Evolutionary conservation across 805 yeast species (phyloP).

Genomic region (Limtongia smithiae): DNA sequence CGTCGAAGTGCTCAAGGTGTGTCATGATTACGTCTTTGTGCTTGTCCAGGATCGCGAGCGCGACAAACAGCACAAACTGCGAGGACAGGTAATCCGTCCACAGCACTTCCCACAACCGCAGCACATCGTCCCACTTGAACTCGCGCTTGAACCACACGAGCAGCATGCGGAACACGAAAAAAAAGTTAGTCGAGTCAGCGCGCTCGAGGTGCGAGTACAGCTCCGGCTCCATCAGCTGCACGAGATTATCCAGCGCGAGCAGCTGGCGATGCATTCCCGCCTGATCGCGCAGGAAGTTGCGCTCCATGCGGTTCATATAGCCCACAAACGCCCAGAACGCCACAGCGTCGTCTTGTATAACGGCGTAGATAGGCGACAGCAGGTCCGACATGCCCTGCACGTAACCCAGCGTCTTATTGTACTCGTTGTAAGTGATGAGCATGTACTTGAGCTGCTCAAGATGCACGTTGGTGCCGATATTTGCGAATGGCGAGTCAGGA

Average conservation of each 20-base stretch:
- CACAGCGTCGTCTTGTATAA: slow-evolving; percentile 62
- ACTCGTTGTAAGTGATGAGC: slow-evolving; percentile 78
- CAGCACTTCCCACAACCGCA: slow-evolving; percentile 84
- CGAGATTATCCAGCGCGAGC: slow-evolving; percentile 74
- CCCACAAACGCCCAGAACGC: slow-evolving; percentile 86
- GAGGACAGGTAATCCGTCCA: slow-evolving; percentile 85
- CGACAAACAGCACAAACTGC: slow-evolving; percentile 84
- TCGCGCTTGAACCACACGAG: slow-evolving; percentile 95
- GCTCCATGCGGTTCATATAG: slow-evolving; percentile 92
- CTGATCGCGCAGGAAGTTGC: slow-evolving; percentile 88
- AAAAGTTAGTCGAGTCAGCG: slow-evolving; percentile 85
- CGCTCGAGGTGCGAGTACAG: slow-evolving; percentile 76
- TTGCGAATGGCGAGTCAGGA: slow-evolving; percentile 52
- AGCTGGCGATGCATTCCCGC: slow-evolving; percentile 90
- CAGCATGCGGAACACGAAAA: slow-evolving; percentile 92
- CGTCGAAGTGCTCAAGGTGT: slow-evolving; percentile 77
- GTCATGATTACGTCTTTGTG: slow-evolving; percentile 73
- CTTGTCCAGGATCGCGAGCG: slow-evolving; percentile 84
- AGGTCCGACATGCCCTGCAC: slow-evolving; percentile 98
- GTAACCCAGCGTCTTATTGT: slow-evolving; percentile 80
- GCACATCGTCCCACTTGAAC: slow-evolving; percentile 70
- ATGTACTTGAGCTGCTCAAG: slow-evolving; percentile 69
- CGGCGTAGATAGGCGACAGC: slow-evolving; percentile 73
- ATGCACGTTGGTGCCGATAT: slow-evolving; percentile 73
- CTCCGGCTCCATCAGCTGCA: slow-evolving; percentile 86